Conservation (phyloP, 805 yeast genomes). For the Wickerhamomyces bovis region DNA sequence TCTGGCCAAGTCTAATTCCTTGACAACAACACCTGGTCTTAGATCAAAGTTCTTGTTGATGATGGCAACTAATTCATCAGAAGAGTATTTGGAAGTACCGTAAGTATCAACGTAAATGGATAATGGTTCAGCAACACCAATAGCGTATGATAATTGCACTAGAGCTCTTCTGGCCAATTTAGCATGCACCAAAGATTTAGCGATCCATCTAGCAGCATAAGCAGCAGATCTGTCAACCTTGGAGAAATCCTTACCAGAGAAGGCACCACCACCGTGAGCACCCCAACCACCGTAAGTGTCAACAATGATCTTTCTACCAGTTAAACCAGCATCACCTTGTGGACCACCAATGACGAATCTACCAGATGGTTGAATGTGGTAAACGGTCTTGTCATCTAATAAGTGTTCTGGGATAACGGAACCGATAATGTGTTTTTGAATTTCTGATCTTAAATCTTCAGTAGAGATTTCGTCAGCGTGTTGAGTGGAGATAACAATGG, state of each 20-base stretch:
- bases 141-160: conserved; percentile 98
- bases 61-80: conserved; percentile 86
- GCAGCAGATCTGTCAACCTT: conserved; percentile 99
- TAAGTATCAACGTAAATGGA: conserved; percentile 96
- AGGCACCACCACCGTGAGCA: conserved; percentile 99
- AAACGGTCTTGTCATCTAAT: conserved; percentile 90
- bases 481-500: conserved; percentile 95
- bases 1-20: conserved; percentile 94
- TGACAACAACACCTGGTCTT: conserved; percentile 99
- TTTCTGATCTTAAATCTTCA: conserved; percentile 79
- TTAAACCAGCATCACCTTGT: conserved; percentile 99
- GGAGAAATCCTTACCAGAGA: conserved; percentile 99
- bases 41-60: conserved; percentile 93
- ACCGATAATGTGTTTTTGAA: conserved; percentile 75
- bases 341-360: conserved; percentile 99
- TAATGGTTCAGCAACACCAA: conserved; percentile 99
- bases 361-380: conserved; percentile 99
- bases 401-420: conserved; percentile 87
- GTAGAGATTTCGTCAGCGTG: conserved; percentile 95
- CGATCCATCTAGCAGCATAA: conserved; percentile 99
- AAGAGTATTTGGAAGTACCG: conserved; percentile 90
- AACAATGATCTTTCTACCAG: conserved; percentile 99
- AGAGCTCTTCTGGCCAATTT: conserved; percentile 95
- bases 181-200: conserved; percentile 93
- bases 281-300: conserved; percentile 99